Evolutionary conservation across 805 yeast species (phyloP), one percentile per base, ranked within the genome.

Genomic region (Yamadazyma laniorum): DNA sequence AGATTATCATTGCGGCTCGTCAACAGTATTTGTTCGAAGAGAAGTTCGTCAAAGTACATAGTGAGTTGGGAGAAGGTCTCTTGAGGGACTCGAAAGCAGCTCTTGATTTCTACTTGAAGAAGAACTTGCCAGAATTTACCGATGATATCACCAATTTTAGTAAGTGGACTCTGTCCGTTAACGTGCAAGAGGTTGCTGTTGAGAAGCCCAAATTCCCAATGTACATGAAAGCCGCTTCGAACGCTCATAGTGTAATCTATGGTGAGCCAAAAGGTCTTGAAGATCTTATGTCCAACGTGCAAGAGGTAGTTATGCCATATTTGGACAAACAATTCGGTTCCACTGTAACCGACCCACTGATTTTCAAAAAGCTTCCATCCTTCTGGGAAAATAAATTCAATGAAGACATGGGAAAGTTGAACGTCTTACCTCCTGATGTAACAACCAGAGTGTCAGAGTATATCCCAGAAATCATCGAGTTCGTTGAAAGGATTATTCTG

Each of bases 361-460:
- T 93, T 37, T 93, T 93, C 72, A 74, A 80, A 50, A 76, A 80
- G 37, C 75, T 91, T 44, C 90, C 97, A 22, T 78, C 95, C 3
- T 85, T 66, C 59, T 93, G 97, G 96, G 99, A 93, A 64, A 67
- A 71, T 40, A 80, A 82, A 55, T 93, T 72, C 57, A 85, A 91
- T 60, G 70, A 76, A 39, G 99, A 93, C 55, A 93, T 93, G 99
- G 69, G 69, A 4, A 72, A 72, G 22, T 73, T 93, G 59, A 90
- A 90, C 52, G 98, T 93, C 6, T 67, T 85, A 35, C 84, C 93
- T 8, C 84, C 98, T 3, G 74, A 85, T 3, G 75, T 89, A 19
- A 86, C 95, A 18, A 93, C 99, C 3, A 79, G 99, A 48, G 99
- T 93, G 12, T 85, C 96, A 3, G 99, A 93, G 61, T 91, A 88